phyloP scores from a whole-genome alignment of 495 filamentous ascomycete species.

The Pseudevernia furfuracea region DNA sequence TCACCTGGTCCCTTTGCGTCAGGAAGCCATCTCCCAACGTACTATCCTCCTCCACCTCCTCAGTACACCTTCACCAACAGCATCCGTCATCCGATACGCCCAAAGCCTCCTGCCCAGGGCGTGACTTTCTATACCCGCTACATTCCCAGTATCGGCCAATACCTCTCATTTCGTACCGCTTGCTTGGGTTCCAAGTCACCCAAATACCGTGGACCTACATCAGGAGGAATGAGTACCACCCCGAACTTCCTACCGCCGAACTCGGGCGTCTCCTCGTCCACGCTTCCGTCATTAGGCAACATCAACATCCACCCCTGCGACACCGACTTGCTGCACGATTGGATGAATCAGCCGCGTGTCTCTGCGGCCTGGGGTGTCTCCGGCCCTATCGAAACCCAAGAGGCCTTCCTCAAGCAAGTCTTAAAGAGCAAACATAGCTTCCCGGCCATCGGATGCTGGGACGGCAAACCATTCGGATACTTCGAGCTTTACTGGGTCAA shows the following conservation, averaged over 20 bases:
- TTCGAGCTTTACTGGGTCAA: slow-evolving; percentile 99
- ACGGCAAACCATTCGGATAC: slow-evolving; percentile 91
- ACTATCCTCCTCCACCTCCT: slow-evolving; percentile 74
- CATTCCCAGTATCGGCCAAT: slow-evolving; percentile 72
- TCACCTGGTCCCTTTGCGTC: slow-evolving; percentile 64
- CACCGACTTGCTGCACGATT: slow-evolving; percentile 68
- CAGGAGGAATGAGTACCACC: slow-evolving; percentile 24
- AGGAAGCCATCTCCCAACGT: slow-evolving; percentile 76
- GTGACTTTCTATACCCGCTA: slow-evolving; percentile 86
- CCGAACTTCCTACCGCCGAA: slow-evolving; percentile 29
- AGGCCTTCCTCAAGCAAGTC: slow-evolving; percentile 57
- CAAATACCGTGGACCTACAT: slow-evolving; percentile 27
- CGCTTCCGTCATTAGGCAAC: slow-evolving; percentile 32
- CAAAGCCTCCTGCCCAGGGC: slow-evolving; percentile 80
- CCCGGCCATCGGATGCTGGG: slow-evolving; percentile 89
- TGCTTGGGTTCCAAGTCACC: slow-evolving; percentile 31
- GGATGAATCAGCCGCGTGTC: slow-evolving; percentile 87
- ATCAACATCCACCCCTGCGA: slow-evolving; percentile 47
- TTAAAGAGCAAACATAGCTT: slow-evolving; percentile 68
- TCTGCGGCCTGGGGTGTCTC: slow-evolving; percentile 71
- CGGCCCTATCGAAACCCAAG: slow-evolving; percentile 54
- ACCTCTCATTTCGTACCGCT: slow-evolving; percentile 80
- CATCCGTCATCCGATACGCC: slow-evolving; percentile 77
- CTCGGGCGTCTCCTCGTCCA: slow-evolving; percentile 27
- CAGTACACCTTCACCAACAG: slow-evolving; percentile 74